phyloP scores from a whole-genome alignment of 495 filamentous ascomycete genomes.

The Cudoniella acicularis region DNA sequence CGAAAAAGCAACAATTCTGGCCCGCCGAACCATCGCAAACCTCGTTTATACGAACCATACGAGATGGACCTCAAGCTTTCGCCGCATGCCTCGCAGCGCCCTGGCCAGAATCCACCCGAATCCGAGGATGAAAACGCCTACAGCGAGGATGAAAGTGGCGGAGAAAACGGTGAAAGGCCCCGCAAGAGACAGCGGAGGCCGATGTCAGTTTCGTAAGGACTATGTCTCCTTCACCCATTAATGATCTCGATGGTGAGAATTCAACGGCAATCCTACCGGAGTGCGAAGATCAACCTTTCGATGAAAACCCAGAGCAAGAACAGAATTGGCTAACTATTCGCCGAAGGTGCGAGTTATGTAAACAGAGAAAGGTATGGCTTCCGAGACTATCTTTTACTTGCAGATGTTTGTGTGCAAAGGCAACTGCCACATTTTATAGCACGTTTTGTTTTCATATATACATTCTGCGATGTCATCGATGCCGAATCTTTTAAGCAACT shows the following conservation, averaged over 20 bases:
- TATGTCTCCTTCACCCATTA: conserved; percentile 20
- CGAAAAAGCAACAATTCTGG: conserved; percentile 14
- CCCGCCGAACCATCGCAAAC: background rate
- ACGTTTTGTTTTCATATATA: too few species aligned
- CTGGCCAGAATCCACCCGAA: conserved; percentile 17
- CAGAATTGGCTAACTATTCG: conserved; percentile 26
- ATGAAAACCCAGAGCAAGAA: conserved; percentile 1
- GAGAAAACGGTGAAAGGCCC: conserved; percentile 26
- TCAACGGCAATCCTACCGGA: background rate
- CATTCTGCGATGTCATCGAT: too few species aligned
- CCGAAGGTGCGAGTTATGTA: conserved; percentile 73
- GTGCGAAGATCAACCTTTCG: conserved; percentile 1
- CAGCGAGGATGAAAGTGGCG: conserved; percentile 20
- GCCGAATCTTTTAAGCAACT: too few species aligned
- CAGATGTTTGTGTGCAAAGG: too few species aligned
- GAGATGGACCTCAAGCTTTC: conserved; percentile 24
- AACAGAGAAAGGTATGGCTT: conserved; percentile 72
- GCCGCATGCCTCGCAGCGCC: conserved; percentile 10
- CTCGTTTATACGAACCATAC: background rate
- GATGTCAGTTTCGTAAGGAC: conserved; percentile 29
- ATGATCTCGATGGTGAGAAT: conserved; percentile 2
- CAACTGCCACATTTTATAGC: too few species aligned
- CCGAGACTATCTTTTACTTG: too few species aligned
- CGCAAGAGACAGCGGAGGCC: conserved; percentile 28
- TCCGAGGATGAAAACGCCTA: conserved; percentile 24